Evolutionary conservation across 768 basidiomycete genomes (phyloP), one percentile per base, ranked within the genome.

Genomic region (Tulasnella sp.): DNA sequence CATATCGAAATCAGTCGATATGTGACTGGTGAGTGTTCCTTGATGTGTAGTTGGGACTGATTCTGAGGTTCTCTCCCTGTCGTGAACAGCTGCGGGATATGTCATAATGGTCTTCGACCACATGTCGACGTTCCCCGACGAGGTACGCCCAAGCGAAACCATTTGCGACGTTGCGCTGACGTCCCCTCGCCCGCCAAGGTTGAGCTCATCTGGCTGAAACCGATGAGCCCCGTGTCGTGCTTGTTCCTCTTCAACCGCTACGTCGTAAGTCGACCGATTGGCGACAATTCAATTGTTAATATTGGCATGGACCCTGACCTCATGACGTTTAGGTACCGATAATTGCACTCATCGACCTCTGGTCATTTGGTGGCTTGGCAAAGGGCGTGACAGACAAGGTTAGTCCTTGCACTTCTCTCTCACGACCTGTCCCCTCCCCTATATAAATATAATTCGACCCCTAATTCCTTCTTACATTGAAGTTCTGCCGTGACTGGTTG

Each of bases 201-300:
- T 37, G 46, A 76, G 55, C 75, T 76, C 51, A 67, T 76, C 35
- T 76, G 75, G 75, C 7, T 18, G 55, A 76, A 76, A 55, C 75
- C 75, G 16, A 16, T 76, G 6, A 76, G 61, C 51, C 35, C 37
- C 23, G 75, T 76, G 18, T 76, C 75, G 37, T 32, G 29, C 40
- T 57, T 76, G 15, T 76, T 76, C 75, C n/a, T 76, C 2, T 32
- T 76, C 32, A 76, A 61, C 29, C 51, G 75, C 32, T 76, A 76
- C 26, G 35, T 40, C 6, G 75, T 76, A 76, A 55, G 75, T 76
- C 26, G 3, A 23, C 23, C 74, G 7, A 29, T 1, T 0, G 46
- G 46, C n/a, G 69, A 6, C 57, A 29, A 26, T 61, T 61, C 57
- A n/a, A 61, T 11, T 18, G 7, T 61, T 29, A 61, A 26, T 61